phyloP scores from a whole-genome alignment of 768 basidiomycete genomes.

The Hemileccinum impolitum region DNA sequence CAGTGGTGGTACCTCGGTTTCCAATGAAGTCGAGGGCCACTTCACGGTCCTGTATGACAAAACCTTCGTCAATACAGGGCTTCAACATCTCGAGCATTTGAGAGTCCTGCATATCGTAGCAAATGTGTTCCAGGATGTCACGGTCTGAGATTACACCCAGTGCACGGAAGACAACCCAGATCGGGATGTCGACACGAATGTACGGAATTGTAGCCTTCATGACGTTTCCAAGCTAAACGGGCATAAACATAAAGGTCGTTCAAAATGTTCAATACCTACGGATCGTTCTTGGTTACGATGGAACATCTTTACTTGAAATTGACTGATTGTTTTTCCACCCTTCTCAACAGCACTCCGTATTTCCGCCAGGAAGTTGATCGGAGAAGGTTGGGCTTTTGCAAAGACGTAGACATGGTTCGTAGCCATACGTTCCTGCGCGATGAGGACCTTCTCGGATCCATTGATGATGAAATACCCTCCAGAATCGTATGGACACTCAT shows the following conservation, averaged over 20 bases:
- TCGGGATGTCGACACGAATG: conserved; percentile 96
- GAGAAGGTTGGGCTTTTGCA: conserved; percentile 94
- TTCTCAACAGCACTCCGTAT: conserved; percentile 97
- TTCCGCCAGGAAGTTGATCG: conserved; percentile 93
- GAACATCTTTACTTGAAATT: conserved; percentile 98
- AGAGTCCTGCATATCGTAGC: conserved; percentile 94
- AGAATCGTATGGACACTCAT: conserved; percentile 98
- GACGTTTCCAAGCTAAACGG: conserved; percentile 71
- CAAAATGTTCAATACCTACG: conserved; percentile 42
- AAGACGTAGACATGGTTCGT: conserved; percentile 99
- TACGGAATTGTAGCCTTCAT: conserved; percentile 98
- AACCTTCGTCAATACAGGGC: conserved; percentile 97
- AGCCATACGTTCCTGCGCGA: conserved; percentile 99
- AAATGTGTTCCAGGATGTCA: conserved; percentile 97
- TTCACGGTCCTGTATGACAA: conserved; percentile 96
- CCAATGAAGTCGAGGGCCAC: conserved; percentile 98
- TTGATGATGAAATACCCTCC: conserved; percentile 99
- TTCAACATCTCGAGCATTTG: conserved; percentile 98
- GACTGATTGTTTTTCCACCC: conserved; percentile 96
- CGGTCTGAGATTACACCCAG: conserved; percentile 96
- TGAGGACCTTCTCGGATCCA: conserved; percentile 99
- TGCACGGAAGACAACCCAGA: conserved; percentile 98
- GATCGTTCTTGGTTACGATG: conserved; percentile 86
- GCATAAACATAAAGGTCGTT: not conserved
- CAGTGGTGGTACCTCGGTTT: conserved; percentile 93